Evolutionary conservation across 257 asterid genomes (phyloP).

Genomic region (Verbascum thapsus): DNA sequence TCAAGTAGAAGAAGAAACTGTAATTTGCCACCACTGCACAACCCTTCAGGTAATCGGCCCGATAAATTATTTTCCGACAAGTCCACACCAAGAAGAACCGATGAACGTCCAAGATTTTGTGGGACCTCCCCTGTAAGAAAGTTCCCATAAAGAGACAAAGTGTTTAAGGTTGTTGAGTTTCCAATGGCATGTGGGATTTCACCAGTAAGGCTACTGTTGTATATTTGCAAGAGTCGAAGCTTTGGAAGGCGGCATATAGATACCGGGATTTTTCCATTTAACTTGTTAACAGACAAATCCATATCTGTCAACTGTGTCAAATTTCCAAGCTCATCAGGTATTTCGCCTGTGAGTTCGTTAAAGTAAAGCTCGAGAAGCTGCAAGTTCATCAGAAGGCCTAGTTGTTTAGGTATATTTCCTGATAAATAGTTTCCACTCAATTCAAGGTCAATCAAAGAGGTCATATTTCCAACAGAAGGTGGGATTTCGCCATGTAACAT

Average conservation of each 20-base stretch:
- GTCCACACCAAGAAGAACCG: slow-evolving; percentile 65
- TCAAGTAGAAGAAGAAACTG: slow-evolving; percentile 67
- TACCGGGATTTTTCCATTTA: slow-evolving; percentile 61
- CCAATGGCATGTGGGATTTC: slow-evolving; percentile 62
- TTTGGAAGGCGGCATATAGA: slow-evolving; percentile 73
- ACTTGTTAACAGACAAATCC: slow-evolving; percentile 76
- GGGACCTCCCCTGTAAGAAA: slow-evolving; percentile 73
- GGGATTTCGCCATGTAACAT: slow-evolving; percentile 62
- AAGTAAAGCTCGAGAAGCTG: slow-evolving; percentile 79
- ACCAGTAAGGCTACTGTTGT: slow-evolving; percentile 72
- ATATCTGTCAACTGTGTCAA: slow-evolving; percentile 55
- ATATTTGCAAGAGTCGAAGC: slow-evolving; percentile 60
- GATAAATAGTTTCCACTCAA: slow-evolving; percentile 63
- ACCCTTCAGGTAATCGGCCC: slow-evolving; percentile 65
- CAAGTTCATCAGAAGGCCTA: slow-evolving; percentile 59
- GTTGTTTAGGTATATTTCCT: slow-evolving; percentile 66
- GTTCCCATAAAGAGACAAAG: slow-evolving; percentile 73
- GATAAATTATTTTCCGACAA: slow-evolving; percentile 74
- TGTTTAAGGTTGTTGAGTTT: slow-evolving; percentile 57
- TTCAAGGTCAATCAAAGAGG: slow-evolving; percentile 76
- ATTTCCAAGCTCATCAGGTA: slow-evolving; percentile 80
- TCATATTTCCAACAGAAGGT: slow-evolving; percentile 57
- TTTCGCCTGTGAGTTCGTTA: slow-evolving; percentile 70
- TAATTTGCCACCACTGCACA: slow-evolving; percentile 73
- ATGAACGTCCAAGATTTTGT: slow-evolving; percentile 55